Percentiles rank a stretch among this genome's conserved stretches.
These are phyloP conservation scores for Thelonectria blattea DNA, from an alignment of 2,329 filamentous ascomycete genomes.

Conservation along the genomic window DNA sequence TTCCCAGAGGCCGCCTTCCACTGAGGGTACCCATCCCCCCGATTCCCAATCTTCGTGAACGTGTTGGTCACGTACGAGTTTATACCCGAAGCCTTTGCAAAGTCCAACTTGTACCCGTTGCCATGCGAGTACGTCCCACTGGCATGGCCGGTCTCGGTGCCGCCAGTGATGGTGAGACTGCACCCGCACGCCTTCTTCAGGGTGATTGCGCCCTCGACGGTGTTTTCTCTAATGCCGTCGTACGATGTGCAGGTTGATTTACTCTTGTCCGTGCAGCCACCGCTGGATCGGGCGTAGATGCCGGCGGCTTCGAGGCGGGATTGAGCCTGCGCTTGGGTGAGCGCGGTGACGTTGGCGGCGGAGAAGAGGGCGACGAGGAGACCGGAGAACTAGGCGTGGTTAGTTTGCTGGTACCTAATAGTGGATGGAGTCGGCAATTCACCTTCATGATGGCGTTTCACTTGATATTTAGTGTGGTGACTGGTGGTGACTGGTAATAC, in stretches of 20 bases:
- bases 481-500: too few species aligned
- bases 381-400: background rate
- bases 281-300: slow-evolving; percentile 30
- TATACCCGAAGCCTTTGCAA: slow-evolving; percentile 26
- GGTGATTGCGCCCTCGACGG: slow-evolving; percentile 34
- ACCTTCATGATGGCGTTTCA: background rate
- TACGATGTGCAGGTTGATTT: slow-evolving; percentile 33
- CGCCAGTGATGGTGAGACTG: slow-evolving; percentile 30
- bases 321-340: slow-evolving; percentile 28
- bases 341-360: background rate
- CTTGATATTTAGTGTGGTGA: too few species aligned
- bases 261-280: slow-evolving; percentile 31
- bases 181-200: slow-evolving; percentile 35
- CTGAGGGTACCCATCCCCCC: slow-evolving; percentile 29
- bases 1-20: slow-evolving; percentile 35
- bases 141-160: slow-evolving; percentile 35
- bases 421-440: background rate
- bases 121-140: slow-evolving; percentile 28
- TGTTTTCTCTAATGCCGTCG: slow-evolving; percentile 31
- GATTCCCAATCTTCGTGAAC: slow-evolving; percentile 30
- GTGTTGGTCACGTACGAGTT: slow-evolving; percentile 25
- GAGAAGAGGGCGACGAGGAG: background rate
- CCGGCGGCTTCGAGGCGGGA: slow-evolving; percentile 29
- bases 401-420: background rate
- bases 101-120: slow-evolving; percentile 37